A percentile compares a stretch with the other conserved stretches of the same genome.
Evolutionary conservation across 441 rosid genomes (phyloP).

Genomic region (Pelargonium fulgidum): DNA sequence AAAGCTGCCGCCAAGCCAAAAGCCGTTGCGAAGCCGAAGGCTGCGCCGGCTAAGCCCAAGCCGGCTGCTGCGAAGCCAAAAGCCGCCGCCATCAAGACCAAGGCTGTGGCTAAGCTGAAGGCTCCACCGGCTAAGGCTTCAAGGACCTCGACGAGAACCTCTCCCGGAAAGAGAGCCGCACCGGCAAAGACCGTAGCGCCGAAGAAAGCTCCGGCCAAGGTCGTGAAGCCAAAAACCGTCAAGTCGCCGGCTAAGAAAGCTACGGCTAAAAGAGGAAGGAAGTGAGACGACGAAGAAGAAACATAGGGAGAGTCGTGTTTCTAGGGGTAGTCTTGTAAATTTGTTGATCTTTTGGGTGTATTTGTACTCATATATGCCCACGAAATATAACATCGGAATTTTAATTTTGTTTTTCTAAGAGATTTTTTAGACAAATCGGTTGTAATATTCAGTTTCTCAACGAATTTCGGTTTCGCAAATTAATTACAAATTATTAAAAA

Average conservation of each 20-base stretch:
- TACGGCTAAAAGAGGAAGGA: conserved; percentile 31
- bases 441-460: too few relatives aligned
- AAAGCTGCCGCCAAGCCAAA: conserved; percentile 23
- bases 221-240: conserved; percentile 31
- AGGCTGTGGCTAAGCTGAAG: conserved; percentile 33
- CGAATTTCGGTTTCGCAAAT: too few relatives aligned
- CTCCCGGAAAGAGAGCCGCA: conserved; percentile 41
- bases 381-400: neutral
- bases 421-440: too few relatives aligned
- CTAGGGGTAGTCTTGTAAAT: conserved; percentile 48
- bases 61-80: conserved; percentile 27
- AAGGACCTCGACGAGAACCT: conserved; percentile 49
- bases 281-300: conserved; percentile 16
- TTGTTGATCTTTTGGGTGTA: conserved; percentile 21
- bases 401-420: neutral
- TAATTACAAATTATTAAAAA: too few relatives aligned
- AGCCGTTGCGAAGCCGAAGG: conserved; percentile 16
- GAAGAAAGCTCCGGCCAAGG: conserved; percentile 35
- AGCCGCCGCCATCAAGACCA: conserved; percentile 31
- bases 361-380: conserved; percentile 10
- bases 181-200: conserved; percentile 28
- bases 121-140: conserved; percentile 47
- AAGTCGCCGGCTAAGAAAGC: conserved; percentile 37
- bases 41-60: conserved; percentile 7
- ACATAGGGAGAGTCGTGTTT: conserved; percentile 10